Percentiles rank a stretch among this genome's conserved stretches.
Conservation (phyloP, 345 rosid species). For the Nephelium lappaceum region DNA sequence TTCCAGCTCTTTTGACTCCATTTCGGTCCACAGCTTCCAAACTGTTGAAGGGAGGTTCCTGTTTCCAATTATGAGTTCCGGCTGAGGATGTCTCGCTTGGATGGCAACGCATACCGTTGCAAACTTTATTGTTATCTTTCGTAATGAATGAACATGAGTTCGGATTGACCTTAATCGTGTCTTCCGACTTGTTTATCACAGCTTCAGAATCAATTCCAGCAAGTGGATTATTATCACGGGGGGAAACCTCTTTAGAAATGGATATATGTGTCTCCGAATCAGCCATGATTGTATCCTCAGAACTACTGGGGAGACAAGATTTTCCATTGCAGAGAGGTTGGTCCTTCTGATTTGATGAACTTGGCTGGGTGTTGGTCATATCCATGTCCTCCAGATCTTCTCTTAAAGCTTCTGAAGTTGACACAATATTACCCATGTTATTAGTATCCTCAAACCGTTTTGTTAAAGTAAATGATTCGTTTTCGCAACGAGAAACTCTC, state of each 20-base stretch:
- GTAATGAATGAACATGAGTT: conserved; percentile 12
- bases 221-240: conserved; percentile 9
- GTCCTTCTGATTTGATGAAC: conserved; percentile 15
- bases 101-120: conserved; percentile 4
- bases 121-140: conserved; percentile 23
- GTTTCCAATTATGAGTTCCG: conserved; percentile 21
- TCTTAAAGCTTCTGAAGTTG: conserved; percentile 21
- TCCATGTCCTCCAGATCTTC: conserved; percentile 21
- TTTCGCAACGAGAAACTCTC: conserved; percentile 32
- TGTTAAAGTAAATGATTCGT: conserved; percentile 19
- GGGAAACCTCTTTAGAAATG: conserved; percentile 13
- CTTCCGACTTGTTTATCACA: conserved; percentile 16
- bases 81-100: conserved; percentile 15
- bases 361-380: conserved; percentile 1
- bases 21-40: conserved; percentile 20
- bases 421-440: conserved; percentile 23
- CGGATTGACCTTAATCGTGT: background rate
- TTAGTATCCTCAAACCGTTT: conserved; percentile 17
- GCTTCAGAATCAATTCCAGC: conserved; percentile 11
- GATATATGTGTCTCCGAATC: conserved; percentile 15
- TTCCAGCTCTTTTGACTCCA: conserved; percentile 29
- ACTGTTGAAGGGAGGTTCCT: conserved; percentile 13
- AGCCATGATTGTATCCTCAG: conserved; percentile 14
- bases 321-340: conserved; percentile 11
- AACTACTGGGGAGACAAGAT: background rate